Base-by-base conservation (phyloP, 805 yeast species). In the Lipomyces starkeyi region DNA sequence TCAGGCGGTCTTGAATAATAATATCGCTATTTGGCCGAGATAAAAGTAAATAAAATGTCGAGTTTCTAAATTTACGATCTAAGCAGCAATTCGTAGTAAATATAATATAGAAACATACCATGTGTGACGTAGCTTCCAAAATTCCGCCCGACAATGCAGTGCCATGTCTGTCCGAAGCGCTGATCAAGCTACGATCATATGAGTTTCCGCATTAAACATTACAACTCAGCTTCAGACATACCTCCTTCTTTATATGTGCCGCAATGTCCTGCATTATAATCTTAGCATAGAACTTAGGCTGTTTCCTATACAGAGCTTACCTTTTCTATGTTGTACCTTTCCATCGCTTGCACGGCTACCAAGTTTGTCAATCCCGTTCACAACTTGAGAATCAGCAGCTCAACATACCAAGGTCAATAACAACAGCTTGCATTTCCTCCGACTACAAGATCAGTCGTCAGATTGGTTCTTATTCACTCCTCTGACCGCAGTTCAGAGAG, bases 51-150 rank as follows among this genome's bases (percentile, higher is more conserved):
- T 80, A 75, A 87, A 87, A 73, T 80, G 84, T 57, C 86, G 86
- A 67, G 79, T 74, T 66, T 79, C 81, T 74, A 49, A 13, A 17
- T 13, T 53, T 32, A 27, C 25, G 6, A 55, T 27, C 22, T 11
- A 32, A 17, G 22, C 43, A 25, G 20, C 7, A 17, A 20, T 2
- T 20, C 13, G 25, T 14, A n/a, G 53, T 22, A 13, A 29, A 27
- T 14, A 29, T n/a, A 17, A 43, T 20, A 8, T 13, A 14, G 9
- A 29, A 25, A 9, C 75, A 79, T 85, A 73, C 85, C 85, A 71
- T 87, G 90, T 49, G 90, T 85, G 29, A 87, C 90, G 73, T 83
- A 86, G 59, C 86, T 82, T 14, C 90, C 90, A 75, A 87, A 87
- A 63, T 86, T 83, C 71, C 81, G 78, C 27, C 90, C 90, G 37